Percentiles rank a stretch among this genome's conserved stretches.
Evolutionary conservation across 495 filamentous ascomycete species (phyloP).

Genomic region (Cryomyces minteri): DNA sequence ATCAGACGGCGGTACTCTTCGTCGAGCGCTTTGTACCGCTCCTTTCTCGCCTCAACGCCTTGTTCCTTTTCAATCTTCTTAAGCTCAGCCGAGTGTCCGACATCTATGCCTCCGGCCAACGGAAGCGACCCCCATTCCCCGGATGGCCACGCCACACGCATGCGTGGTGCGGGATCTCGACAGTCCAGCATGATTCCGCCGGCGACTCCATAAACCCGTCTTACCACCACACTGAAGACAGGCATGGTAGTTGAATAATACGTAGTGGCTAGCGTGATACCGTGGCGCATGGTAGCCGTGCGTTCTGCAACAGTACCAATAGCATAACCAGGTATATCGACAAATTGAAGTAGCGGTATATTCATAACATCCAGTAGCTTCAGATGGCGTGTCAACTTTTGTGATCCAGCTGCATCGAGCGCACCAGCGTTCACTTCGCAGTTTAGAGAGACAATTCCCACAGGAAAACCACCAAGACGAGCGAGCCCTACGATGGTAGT

Average conservation of each 20-base stretch:
- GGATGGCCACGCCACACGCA: constrained; percentile 40
- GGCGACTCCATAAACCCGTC: constrained; percentile 40
- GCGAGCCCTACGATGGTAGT: constrained; percentile 41
- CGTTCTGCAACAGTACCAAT: constrained; percentile 43
- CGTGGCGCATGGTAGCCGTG: constrained; percentile 43
- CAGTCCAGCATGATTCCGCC: constrained; percentile 31
- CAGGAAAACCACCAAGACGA: constrained; percentile 31
- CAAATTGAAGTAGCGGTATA: constrained; percentile 40
- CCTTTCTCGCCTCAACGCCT: constrained; percentile 23
- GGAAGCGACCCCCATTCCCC: constrained; percentile 8
- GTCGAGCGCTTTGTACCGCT: constrained; percentile 33
- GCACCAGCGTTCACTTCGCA: constrained; percentile 43
- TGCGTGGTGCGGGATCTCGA: constrained; percentile 28
- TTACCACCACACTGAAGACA: constrained; percentile 38
- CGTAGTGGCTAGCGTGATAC: constrained; percentile 35
- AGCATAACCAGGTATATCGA: constrained; percentile 39
- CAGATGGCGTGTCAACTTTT: constrained; percentile 37
- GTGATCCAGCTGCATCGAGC: constrained; percentile 37
- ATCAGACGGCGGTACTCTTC: constrained; percentile 39
- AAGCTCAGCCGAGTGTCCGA: constrained; percentile 38
- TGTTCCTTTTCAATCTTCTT: constrained; percentile 32
- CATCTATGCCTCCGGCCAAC: constrained; percentile 40
- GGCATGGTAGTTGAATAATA: constrained; percentile 42
- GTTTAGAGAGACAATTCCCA: constrained; percentile 37
- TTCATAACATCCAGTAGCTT: constrained; percentile 50